These are phyloP conservation scores for Epipyxis sp. DNA, from an alignment of 108 stramenopile species.

Conservation along the genomic window DNA sequence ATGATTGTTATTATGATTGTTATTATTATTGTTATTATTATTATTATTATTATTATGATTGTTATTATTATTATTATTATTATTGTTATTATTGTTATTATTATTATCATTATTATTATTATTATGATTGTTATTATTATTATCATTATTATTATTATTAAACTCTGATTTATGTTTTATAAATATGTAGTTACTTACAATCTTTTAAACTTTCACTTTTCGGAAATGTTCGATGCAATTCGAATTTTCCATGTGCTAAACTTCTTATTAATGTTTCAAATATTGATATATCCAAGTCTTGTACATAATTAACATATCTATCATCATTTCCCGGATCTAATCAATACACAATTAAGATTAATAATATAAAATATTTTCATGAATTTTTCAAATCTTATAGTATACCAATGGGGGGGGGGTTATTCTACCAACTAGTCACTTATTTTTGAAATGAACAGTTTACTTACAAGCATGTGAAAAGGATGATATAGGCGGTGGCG, in stretches of 20 bases:
- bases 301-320: constrained; percentile 72
- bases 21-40: too few relatives aligned
- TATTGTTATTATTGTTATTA: too few relatives aligned
- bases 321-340: constrained; percentile 75
- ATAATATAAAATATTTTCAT: neutral
- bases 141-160: too few relatives aligned
- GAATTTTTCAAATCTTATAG: too few relatives aligned
- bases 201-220: constrained; percentile 53
- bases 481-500: constrained; percentile 72
- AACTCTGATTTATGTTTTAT: too few relatives aligned
- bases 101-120: too few relatives aligned
- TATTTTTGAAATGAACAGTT: neutral
- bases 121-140: too few relatives aligned
- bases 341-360: neutral
- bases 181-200: neutral
- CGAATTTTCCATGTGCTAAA: constrained; percentile 64
- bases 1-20: too few relatives aligned
- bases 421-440: too few relatives aligned
- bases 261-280: constrained; percentile 70
- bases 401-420: too few relatives aligned
- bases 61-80: too few relatives aligned
- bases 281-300: constrained; percentile 67
- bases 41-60: too few relatives aligned
- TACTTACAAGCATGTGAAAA: constrained; percentile 60
- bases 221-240: constrained; percentile 71